phyloP scores from a whole-genome alignment of 306 rosid species.

The Echinosophora koreensis region DNA sequence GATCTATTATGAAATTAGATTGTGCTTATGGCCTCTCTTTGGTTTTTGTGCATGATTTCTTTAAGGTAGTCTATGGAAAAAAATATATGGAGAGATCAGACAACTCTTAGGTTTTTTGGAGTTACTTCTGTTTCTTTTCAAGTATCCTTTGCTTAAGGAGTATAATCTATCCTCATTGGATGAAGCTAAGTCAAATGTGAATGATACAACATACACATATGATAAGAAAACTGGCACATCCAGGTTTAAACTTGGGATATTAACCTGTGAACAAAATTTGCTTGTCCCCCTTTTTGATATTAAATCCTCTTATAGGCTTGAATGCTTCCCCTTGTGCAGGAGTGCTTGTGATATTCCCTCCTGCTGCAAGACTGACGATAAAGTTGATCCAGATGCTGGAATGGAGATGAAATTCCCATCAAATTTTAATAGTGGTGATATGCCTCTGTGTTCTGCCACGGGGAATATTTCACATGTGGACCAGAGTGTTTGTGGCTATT shows the following conservation, averaged over 20 bases:
- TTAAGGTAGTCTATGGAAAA: neutral
- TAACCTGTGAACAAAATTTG: neutral
- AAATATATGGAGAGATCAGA: neutral
- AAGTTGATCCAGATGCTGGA: conserved; percentile 49
- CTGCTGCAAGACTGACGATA: conserved; percentile 56
- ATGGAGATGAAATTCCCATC: conserved; percentile 74
- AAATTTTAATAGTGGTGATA: conserved; percentile 57
- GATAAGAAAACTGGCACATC: neutral
- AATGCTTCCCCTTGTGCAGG: conserved; percentile 46
- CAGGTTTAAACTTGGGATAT: neutral
- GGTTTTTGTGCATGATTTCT: neutral
- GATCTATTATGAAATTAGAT: neutral
- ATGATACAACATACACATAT: conserved; percentile 2
- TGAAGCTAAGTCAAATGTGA: conserved; percentile 3
- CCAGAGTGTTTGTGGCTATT: conserved; percentile 59
- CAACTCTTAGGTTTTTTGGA: neutral
- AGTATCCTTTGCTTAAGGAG: neutral
- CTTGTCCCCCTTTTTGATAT: neutral
- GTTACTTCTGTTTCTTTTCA: neutral
- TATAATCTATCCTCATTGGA: conserved; percentile 6
- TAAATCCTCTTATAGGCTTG: conserved; percentile 27
- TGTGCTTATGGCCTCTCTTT: neutral
- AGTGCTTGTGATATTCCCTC: conserved; percentile 50
- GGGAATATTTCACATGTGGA: conserved; percentile 55
- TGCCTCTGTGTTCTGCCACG: conserved; percentile 52